Base-by-base conservation (phyloP, 805 yeast species). In the Hanseniaspora pseudoguilliermondii region DNA sequence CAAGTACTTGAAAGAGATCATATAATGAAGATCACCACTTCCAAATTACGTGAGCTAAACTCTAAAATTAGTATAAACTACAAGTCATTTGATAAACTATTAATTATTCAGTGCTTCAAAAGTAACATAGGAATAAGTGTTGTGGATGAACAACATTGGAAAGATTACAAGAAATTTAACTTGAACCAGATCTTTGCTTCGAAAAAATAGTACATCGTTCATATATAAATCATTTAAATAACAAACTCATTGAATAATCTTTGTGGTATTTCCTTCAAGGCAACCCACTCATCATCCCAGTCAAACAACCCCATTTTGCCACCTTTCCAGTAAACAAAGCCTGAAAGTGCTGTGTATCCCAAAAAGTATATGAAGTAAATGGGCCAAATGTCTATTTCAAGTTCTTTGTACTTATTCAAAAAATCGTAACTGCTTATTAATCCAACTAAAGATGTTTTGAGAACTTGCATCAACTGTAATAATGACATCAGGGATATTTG, bases 41-140 rank as follows among this genome's bases (percentile, higher is more conserved):
- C 76, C 34, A 69, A 76, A 46, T 75, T 93, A 66, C 44, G 56
- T 21, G 49, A 38, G 4, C 16, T 53, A 2, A 34, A 53, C 32
- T 5, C 29, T 13, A 32, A 38, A 4, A 20, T 39, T 2, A 29
- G 13, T 8, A 53, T 53, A 10, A 53, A 53, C 35, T 53, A 38
- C 20, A 86, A 86, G 63, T 70, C 80, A 13, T 87, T 79, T 63
- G 95, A 90, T 59, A 82, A 83, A 64, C 71, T 93, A 61, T 78
- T 93, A 49, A 65, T 91, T 53, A 84, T 93, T 2, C 96, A 88
- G 66, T 86, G 96, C 65, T 91, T 83, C 71, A 91, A 90, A 71
- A 84, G 80, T 59, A 85, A 86, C 59, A 77, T 93, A 36, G 98
- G 98, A 7, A 81, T 87, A 79, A 75, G 93, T 60, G 91, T 89